phyloP scores from a whole-genome alignment of 352 stramenopile species.

The Pilasporangium apinafurcum region DNA sequence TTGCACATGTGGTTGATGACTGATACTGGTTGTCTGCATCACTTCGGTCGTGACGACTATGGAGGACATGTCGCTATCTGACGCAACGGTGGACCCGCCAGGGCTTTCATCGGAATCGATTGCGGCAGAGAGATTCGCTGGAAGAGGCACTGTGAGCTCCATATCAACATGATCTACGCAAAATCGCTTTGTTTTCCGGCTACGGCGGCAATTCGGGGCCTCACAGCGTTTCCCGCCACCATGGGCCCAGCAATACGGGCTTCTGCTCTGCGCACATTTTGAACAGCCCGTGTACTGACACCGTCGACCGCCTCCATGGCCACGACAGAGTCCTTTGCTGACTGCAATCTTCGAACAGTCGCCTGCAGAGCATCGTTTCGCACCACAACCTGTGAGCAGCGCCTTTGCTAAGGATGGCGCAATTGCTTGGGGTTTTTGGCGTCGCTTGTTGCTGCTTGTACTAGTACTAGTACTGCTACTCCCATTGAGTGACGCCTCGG shows the following conservation, averaged over 20 bases:
- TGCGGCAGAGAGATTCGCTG: slow-evolving; percentile 7
- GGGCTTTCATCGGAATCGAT: slow-evolving; percentile 46
- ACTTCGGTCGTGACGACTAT: slow-evolving; percentile 5
- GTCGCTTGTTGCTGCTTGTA: slow-evolving; percentile 35
- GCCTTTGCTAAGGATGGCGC: slow-evolving; percentile 30
- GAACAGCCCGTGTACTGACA: slow-evolving; percentile 59
- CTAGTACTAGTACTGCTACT: too few species aligned
- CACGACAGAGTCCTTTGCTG: slow-evolving; percentile 61
- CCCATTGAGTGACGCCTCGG: too few species aligned
- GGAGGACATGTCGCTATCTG: slow-evolving; percentile 17
- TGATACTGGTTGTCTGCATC: slow-evolving; percentile 14
- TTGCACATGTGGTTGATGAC: background rate
- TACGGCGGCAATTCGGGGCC: slow-evolving; percentile 52
- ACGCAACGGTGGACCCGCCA: slow-evolving; percentile 24
- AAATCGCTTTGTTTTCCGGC: slow-evolving; percentile 69
- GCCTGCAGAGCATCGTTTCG: slow-evolving; percentile 61
- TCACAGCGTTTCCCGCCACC: slow-evolving; percentile 72
- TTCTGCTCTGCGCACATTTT: slow-evolving; percentile 72
- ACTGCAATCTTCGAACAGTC: slow-evolving; percentile 71
- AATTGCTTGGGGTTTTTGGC: slow-evolving; percentile 27
- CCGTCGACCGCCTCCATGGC: slow-evolving; percentile 60
- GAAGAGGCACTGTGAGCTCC: slow-evolving; percentile 29
- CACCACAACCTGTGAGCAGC: slow-evolving; percentile 40
- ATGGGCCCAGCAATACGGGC: slow-evolving; percentile 69
- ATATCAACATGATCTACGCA: slow-evolving; percentile 75